A percentile compares a stretch with the other conserved stretches of the same genome.
phyloP scores from a whole-genome alignment of 306 rosid genomes.

The Alnus rubra region DNA sequence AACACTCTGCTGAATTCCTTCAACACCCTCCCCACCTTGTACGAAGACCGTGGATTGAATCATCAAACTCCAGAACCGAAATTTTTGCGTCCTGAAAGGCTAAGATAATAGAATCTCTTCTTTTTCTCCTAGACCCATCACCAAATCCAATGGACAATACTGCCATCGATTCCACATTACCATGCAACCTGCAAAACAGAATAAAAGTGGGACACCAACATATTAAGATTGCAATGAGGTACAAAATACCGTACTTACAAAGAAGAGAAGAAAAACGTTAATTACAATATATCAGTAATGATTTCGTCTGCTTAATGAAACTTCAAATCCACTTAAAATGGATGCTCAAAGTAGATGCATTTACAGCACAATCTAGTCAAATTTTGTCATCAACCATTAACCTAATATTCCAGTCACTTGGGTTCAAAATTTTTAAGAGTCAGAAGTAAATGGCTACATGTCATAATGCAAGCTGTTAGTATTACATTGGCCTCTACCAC shows the following conservation, averaged over 20 bases:
- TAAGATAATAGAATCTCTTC: constrained; percentile 81
- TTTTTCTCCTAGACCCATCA: constrained; percentile 70
- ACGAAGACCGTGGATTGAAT: constrained; percentile 82
- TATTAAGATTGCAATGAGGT: constrained; percentile 2
- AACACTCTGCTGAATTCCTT: constrained; percentile 13
- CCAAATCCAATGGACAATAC: constrained; percentile 71
- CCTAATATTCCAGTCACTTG: background rate
- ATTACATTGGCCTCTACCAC: background rate
- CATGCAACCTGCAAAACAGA: constrained; percentile 67
- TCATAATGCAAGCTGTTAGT: background rate
- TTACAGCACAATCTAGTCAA: background rate
- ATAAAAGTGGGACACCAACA: background rate
- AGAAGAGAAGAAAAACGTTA: background rate
- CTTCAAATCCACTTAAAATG: background rate
- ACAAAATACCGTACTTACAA: background rate
- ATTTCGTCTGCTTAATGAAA: background rate
- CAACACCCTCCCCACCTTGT: constrained; percentile 61
- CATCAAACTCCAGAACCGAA: constrained; percentile 90
- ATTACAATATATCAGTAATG: background rate
- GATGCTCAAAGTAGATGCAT: background rate
- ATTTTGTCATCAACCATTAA: background rate
- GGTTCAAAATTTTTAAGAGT: background rate
- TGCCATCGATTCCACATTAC: constrained; percentile 77
- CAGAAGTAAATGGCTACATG: background rate
- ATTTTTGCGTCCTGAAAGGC: constrained; percentile 78